Conservation (phyloP, 192 early-diverging fungal species). For the Geranomyces michiganensis region DNA sequence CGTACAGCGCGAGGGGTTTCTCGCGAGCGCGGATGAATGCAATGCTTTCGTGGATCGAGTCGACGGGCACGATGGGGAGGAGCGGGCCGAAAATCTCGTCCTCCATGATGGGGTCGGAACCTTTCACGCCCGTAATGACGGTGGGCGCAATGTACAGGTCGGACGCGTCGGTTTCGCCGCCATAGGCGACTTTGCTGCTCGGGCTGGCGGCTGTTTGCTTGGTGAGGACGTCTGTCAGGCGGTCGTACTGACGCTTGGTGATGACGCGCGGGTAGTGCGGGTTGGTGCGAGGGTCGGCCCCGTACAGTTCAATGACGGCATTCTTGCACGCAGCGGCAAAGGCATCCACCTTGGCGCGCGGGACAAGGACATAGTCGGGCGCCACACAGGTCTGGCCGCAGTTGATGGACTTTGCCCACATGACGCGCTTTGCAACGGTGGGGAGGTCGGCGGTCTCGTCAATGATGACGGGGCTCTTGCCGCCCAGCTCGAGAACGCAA, state of each 20-base stretch:
- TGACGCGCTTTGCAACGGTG: conserved; percentile 69
- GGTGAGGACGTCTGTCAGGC: conserved; percentile 61
- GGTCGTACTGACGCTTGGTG: conserved; percentile 68
- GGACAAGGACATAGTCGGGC: conserved; percentile 82
- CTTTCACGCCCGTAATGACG: conserved; percentile 71
- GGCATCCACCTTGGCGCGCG: conserved; percentile 55
- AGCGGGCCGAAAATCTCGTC: conserved; percentile 94
- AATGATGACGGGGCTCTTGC: conserved; percentile 77
- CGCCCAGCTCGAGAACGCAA: conserved; percentile 93
- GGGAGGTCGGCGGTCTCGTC: conserved; percentile 58
- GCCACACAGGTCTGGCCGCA: conserved; percentile 89
- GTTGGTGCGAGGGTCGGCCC: conserved; percentile 49
- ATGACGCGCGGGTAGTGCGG: conserved; percentile 73
- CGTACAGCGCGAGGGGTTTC: conserved; percentile 81
- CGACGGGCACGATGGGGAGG: conserved; percentile 70
- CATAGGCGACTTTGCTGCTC: conserved; percentile 49
- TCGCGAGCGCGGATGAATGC: conserved; percentile 45
- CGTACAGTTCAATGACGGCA: conserved; percentile 35
- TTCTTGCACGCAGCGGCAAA: conserved; percentile 61
- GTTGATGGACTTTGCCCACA: conserved; percentile 85
- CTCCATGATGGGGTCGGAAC: conserved; percentile 62
- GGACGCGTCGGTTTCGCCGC: conserved; percentile 57
- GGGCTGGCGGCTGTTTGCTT: conserved; percentile 32
- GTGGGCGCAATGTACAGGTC: conserved; percentile 83
- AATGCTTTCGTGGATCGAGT: conserved; percentile 43